phyloP scores from a whole-genome alignment of 345 rosid genomes.

The Camelina laxa region DNA sequence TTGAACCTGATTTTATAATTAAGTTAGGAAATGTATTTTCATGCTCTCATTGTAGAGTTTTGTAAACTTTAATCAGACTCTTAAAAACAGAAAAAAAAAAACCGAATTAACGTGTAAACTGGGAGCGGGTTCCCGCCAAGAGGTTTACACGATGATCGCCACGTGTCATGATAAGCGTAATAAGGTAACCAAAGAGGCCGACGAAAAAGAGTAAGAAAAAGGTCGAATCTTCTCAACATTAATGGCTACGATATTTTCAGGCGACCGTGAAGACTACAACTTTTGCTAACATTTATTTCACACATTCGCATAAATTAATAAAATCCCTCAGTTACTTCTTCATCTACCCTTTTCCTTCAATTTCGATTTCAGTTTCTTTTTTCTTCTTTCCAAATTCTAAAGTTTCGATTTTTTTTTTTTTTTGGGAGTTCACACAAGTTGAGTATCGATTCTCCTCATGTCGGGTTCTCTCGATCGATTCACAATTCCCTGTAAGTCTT shows the following conservation, averaged over 20 bases:
- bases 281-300: slow-evolving; percentile 3
- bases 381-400: neutral
- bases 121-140: slow-evolving; percentile 34
- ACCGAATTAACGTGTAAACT: neutral
- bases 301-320: slow-evolving; percentile 11
- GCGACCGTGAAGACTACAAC: neutral
- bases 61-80: no score
- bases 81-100: neutral
- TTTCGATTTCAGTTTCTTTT: neutral
- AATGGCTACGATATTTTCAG: slow-evolving; percentile 7
- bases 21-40: no score
- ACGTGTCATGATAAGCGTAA: slow-evolving; percentile 23
- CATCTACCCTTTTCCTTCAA: slow-evolving; percentile 10
- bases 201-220: neutral
- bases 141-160: neutral
- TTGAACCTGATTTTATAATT: no score
- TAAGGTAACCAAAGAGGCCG: slow-evolving; percentile 20
- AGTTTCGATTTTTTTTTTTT: neutral
- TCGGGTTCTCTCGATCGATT: slow-evolving; percentile 39
- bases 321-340: slow-evolving; percentile 29
- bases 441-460: slow-evolving; percentile 16
- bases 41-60: no score
- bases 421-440: neutral
- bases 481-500: slow-evolving; percentile 38
- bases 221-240: slow-evolving; percentile 13